These are phyloP conservation scores for Hypomontagnella submonticulosa DNA, from an alignment of 495 filamentous ascomycete species.

Conservation along the genomic window DNA sequence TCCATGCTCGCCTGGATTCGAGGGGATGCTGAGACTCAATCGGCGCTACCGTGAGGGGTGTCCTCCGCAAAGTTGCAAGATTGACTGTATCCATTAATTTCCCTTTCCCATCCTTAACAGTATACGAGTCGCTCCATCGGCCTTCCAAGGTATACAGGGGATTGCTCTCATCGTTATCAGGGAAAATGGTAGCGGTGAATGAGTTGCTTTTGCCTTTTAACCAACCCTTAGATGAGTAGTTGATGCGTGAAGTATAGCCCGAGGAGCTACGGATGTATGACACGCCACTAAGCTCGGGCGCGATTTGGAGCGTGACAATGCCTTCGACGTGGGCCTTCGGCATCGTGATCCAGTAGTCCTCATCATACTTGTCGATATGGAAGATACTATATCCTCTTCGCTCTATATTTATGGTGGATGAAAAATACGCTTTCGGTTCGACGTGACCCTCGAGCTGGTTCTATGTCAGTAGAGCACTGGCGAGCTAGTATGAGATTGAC, in stretches of 20 bases:
- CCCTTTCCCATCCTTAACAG: slow-evolving; percentile 68
- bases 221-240: slow-evolving; percentile 85
- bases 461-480: slow-evolving; percentile 3
- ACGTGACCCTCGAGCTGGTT: slow-evolving; percentile 81
- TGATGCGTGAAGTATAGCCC: slow-evolving; percentile 81
- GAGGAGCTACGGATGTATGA: slow-evolving; percentile 78
- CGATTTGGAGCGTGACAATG: slow-evolving; percentile 81
- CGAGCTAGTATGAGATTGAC: neutral
- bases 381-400: slow-evolving; percentile 83
- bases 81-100: slow-evolving; percentile 68
- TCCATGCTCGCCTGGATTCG: slow-evolving; percentile 82
- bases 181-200: slow-evolving; percentile 75
- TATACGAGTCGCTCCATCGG: slow-evolving; percentile 80
- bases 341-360: slow-evolving; percentile 83
- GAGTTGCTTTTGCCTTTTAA: slow-evolving; percentile 85
- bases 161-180: slow-evolving; percentile 72
- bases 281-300: slow-evolving; percentile 78
- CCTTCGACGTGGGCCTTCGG: slow-evolving; percentile 85
- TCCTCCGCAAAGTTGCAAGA: slow-evolving; percentile 66
- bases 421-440: slow-evolving; percentile 85
- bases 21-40: slow-evolving; percentile 79
- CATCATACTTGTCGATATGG: slow-evolving; percentile 67
- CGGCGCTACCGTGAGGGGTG: slow-evolving; percentile 72
- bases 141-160: slow-evolving; percentile 79
- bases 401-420: slow-evolving; percentile 81